Evolutionary conservation across 1,139 yeast species (phyloP).

Genomic region (Zygosaccharomyces pseudobailii): DNA sequence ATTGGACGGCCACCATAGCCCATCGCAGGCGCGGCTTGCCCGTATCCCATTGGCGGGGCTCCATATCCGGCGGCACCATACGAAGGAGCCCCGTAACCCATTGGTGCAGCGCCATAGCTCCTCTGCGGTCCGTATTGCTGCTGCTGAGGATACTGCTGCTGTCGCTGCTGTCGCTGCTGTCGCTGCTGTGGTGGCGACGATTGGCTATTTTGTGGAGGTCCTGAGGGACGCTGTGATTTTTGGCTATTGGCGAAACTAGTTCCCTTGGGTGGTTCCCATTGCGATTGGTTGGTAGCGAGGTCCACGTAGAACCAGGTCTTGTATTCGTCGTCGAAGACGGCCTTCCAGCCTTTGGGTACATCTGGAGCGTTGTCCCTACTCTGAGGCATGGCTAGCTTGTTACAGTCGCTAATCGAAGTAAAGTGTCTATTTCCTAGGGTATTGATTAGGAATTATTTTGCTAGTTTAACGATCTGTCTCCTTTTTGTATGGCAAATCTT

Average conservation of each 20-base stretch:
- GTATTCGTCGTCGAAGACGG: constrained; percentile 79
- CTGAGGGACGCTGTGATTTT: constrained; percentile 14
- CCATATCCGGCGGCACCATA: background rate
- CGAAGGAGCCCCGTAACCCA: background rate
- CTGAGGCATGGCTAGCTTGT: constrained; percentile 41
- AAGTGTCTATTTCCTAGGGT: background rate
- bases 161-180: no score
- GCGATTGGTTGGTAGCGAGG: constrained; percentile 66
- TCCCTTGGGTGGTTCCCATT: constrained; percentile 84
- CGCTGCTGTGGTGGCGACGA: constrained; percentile 8
- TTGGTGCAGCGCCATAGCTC: background rate
- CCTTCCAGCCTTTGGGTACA: constrained; percentile 81
- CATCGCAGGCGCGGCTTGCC: constrained; percentile 2
- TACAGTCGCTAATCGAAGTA: background rate
- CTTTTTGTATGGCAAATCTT: background rate
- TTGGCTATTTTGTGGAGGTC: constrained; percentile 10
- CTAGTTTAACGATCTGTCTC: background rate
- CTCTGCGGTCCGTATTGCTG: background rate
- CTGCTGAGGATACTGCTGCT: constrained; percentile 7
- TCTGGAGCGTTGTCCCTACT: constrained; percentile 50
- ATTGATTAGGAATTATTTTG: background rate
- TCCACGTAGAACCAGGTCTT: constrained; percentile 75
- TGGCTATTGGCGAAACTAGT: constrained; percentile 41
- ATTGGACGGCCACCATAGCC: background rate
- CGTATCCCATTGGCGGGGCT: background rate